Percentiles rank a stretch among this genome's conserved stretches.
Conservation (phyloP, 768 basidiomycete species). For the Rhodotorula paludigena region DNA sequence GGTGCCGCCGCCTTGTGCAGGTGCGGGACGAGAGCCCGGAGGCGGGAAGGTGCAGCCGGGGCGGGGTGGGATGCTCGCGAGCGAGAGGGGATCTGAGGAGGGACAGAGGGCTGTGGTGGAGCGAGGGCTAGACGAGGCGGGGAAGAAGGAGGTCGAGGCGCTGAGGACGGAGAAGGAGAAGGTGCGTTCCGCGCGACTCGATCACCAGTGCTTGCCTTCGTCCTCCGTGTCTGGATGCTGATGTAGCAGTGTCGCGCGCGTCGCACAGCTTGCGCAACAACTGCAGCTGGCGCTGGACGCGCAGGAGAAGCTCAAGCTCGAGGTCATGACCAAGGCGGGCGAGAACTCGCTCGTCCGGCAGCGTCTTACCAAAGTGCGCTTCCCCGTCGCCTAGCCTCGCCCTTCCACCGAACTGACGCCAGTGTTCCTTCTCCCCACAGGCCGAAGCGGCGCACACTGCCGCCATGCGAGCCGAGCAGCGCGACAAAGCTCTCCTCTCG, state of each 20-base stretch:
- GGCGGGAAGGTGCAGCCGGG: neutral
- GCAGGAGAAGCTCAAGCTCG: neutral
- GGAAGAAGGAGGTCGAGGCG: constrained; percentile 16
- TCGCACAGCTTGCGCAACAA: neutral
- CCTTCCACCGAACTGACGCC: too few relatives aligned
- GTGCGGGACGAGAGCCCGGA: neutral
- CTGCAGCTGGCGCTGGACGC: neutral
- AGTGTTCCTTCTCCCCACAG: too few relatives aligned
- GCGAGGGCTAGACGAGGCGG: neutral
- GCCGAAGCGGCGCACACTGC: constrained; percentile 5
- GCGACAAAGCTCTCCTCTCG: neutral
- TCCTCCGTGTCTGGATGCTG: too few relatives aligned
- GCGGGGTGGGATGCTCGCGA: too few relatives aligned
- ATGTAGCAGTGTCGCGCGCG: neutral
- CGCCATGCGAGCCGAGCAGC: constrained; percentile 5
- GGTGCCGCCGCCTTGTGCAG: too few relatives aligned
- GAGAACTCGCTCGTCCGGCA: constrained; percentile 17
- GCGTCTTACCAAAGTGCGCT: constrained; percentile 7
- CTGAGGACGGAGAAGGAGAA: constrained; percentile 15
- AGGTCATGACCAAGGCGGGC: constrained; percentile 3
- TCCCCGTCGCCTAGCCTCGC: too few relatives aligned
- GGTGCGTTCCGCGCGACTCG: neutral
- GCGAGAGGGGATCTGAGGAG: too few relatives aligned
- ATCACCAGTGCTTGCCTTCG: too few relatives aligned
- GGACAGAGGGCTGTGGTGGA: neutral